Percentiles rank a stretch among this genome's conserved stretches.
phyloP scores from a whole-genome alignment of 345 rosid species.

The Brassica carinata region DNA sequence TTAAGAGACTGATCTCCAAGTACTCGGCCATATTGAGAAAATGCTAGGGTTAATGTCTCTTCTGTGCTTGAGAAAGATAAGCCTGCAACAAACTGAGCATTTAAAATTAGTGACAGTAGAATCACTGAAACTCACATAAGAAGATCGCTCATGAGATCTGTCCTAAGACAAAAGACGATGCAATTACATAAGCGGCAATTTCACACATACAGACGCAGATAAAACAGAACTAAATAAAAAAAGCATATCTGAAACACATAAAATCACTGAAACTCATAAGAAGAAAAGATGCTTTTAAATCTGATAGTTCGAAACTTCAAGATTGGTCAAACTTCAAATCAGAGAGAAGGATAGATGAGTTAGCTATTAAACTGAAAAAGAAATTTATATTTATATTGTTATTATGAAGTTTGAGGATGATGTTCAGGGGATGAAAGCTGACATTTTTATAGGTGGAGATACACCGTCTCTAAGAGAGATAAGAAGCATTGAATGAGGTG shows the following conservation, averaged over 20 bases:
- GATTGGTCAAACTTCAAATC: neutral
- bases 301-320: conserved; percentile 8
- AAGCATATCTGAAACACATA: neutral
- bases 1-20: no score
- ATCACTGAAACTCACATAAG: neutral
- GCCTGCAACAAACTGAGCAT: conserved; percentile 41
- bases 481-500: no score
- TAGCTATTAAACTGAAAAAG: no score
- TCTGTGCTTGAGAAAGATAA: conserved; percentile 56
- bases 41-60: conserved; percentile 45
- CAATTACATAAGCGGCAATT: neutral
- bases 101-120: neutral
- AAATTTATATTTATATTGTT: no score
- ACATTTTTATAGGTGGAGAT: no score
- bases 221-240: neutral
- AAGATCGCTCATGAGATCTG: neutral
- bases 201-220: neutral
- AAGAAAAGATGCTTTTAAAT: neutral
- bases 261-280: neutral
- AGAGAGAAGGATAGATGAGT: no score
- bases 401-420: no score
- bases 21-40: conserved; percentile 56
- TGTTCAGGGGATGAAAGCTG: no score
- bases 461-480: no score
- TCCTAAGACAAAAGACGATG: neutral